Conservation (phyloP, 179 eudicot species). For the Beta lomatogona region DNA sequence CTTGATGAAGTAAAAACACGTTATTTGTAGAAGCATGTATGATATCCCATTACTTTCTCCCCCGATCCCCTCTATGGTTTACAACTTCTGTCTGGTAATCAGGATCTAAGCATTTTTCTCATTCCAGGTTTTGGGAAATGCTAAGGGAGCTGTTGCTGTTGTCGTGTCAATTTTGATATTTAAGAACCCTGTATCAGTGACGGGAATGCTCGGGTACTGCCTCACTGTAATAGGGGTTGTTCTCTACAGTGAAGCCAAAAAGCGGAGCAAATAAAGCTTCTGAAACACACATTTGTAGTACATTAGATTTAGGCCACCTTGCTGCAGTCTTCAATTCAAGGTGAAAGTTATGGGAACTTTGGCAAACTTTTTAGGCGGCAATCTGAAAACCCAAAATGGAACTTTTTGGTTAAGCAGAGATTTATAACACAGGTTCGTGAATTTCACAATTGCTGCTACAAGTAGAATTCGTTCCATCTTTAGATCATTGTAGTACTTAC, state of each 20-base stretch:
- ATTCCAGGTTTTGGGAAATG: slow-evolving; percentile 60
- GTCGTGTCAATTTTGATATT: slow-evolving; percentile 61
- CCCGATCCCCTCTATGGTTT: neutral
- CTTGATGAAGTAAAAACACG: neutral
- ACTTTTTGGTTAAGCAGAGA: slow-evolving; percentile 9
- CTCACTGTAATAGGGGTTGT: slow-evolving; percentile 59
- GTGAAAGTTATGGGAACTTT: slow-evolving; percentile 11
- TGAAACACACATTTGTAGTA: neutral
- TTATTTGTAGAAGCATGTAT: neutral
- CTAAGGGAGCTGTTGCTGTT: slow-evolving; percentile 67
- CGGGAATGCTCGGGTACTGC: slow-evolving; percentile 59
- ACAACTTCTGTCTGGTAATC: neutral
- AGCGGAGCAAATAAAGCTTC: slow-evolving; percentile 45
- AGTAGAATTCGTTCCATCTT: slow-evolving; percentile 9
- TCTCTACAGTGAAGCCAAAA: slow-evolving; percentile 62
- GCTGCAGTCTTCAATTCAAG: slow-evolving; percentile 15
- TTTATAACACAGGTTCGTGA: neutral
- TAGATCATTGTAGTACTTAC: slow-evolving; percentile 17
- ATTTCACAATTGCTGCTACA: neutral
- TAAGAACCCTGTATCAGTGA: slow-evolving; percentile 58
- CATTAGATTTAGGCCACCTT: slow-evolving; percentile 16
- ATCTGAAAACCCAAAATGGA: slow-evolving; percentile 5
- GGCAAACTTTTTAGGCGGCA: slow-evolving; percentile 8
- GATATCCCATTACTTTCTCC: neutral
- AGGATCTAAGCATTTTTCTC: slow-evolving; percentile 5